Evolutionary conservation across 139 green algal genomes (phyloP).

Genomic region (Spirogloea muscicola): DNA sequence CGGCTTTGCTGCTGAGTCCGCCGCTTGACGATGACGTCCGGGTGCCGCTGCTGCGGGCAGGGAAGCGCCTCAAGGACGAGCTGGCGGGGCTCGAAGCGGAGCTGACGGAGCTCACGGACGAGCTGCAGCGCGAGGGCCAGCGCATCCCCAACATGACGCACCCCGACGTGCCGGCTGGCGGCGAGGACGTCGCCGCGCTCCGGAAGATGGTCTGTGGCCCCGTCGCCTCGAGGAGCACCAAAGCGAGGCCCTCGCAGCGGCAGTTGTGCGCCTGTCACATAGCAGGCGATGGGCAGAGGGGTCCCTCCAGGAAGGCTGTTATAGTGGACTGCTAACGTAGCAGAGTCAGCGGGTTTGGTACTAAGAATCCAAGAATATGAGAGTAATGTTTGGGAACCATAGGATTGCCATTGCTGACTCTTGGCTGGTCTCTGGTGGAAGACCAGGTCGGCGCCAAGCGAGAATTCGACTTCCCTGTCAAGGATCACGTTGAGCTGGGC

Average conservation of each 20-base stretch:
- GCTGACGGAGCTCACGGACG: slow-evolving; percentile 58
- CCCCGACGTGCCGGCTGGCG: slow-evolving; percentile 75
- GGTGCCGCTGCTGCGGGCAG: slow-evolving; percentile 66
- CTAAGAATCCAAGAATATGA: no score
- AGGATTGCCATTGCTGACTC: no score
- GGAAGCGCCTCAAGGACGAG: slow-evolving; percentile 85
- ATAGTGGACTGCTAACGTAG: no score
- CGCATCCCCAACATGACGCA: slow-evolving; percentile 91
- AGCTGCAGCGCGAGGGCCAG: slow-evolving; percentile 86
- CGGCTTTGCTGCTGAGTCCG: no score
- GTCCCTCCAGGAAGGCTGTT: no score
- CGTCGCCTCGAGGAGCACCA: no score
- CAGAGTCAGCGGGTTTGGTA: no score
- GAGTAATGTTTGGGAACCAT: no score
- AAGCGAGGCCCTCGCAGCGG: no score
- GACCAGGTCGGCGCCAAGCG: slow-evolving; percentile 54
- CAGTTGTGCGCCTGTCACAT: no score
- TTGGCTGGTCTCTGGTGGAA: not conserved
- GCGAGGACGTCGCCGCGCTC: slow-evolving; percentile 67
- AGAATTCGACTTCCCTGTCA: slow-evolving; percentile 57
- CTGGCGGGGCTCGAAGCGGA: slow-evolving; percentile 69
- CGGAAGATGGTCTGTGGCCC: slow-evolving; percentile 29
- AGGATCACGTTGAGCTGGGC: slow-evolving; percentile 53
- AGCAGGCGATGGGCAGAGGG: no score
- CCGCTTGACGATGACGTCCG: no score